These are phyloP conservation scores for Cajanus cajan DNA, from an alignment of 306 rosid species.

Conservation along the genomic window DNA sequence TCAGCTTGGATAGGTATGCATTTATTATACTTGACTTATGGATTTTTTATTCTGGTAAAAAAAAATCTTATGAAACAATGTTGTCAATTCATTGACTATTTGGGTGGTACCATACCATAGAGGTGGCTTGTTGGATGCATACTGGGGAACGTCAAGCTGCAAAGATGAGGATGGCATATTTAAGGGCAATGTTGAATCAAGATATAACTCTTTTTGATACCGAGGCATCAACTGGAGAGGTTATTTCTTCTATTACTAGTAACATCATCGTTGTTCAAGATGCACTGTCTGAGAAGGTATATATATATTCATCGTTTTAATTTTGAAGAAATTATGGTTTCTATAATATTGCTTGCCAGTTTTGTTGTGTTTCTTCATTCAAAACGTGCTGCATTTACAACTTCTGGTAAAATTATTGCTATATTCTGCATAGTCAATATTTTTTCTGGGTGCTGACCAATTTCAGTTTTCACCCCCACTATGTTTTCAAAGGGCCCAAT, in stretches of 20 bases:
- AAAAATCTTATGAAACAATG: not conserved
- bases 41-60: not conserved
- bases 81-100: no score
- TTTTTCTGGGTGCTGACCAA: not conserved
- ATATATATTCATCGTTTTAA: not conserved
- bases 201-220: slow-evolving; percentile 85
- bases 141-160: slow-evolving; percentile 92
- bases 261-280: slow-evolving; percentile 86
- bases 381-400: not conserved
- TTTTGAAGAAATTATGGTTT: not conserved
- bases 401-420: not conserved
- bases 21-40: not conserved
- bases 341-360: not conserved
- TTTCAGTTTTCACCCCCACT: not conserved
- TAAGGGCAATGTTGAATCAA: slow-evolving; percentile 77
- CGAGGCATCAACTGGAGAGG: slow-evolving; percentile 80
- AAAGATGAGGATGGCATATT: slow-evolving; percentile 89
- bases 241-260: slow-evolving; percentile 79
- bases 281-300: slow-evolving; percentile 87
- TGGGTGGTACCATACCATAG: slow-evolving; percentile 27
- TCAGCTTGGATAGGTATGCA: slow-evolving; percentile 84
- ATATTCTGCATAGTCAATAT: not conserved
- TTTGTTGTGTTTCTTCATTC: not conserved
- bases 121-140: slow-evolving; percentile 99
- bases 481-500: no score